Base-by-base conservation (phyloP, 306 rosid genomes). In the Inga oerstediana region DNA sequence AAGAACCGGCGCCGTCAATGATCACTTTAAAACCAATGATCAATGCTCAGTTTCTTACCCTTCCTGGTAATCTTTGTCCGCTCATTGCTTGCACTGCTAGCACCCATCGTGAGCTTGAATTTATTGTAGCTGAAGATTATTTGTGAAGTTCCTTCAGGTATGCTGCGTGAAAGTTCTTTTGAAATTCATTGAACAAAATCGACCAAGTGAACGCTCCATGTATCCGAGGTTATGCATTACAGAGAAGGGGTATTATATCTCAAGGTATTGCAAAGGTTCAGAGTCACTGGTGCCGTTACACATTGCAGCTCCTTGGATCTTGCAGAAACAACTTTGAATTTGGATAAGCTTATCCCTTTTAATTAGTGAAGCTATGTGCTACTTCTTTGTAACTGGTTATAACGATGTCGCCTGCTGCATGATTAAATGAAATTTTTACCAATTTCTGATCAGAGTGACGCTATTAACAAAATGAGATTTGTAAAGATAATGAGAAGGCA, bases 141-240 rank as follows among this genome's bases (percentile, higher is more conserved):
- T 67, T 70, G 51, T 67, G 61, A 82, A 68, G 45, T 67, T 83
- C 74, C 83, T 82, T 56, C 59, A 32, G 17, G 72, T 75, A 58
- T 75, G 78, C 35, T 75, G 78, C 78, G 7, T 56, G 84, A 30
- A 79, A 44, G 5, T 58, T 51, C 19, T 80, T 20, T 20, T 59
- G 37, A 68, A 80, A 48, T 70, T 59, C 76, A 9, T 80, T 32
- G 34, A 73, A 32, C 34, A 32, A 32, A 32, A 32, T 32, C 34
- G 34, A 32, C 34, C 34, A 32, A 32, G 34, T 32, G 34, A 32
- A 81, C 74, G 72, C 75, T 48, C 68, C 20, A 52, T 49, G 48
- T 34, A 77, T 65, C 56, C 58, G 22, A 58, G 49, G 62, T 81
- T 69, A 17, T 49, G 54, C 43, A n/a, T 51, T 82, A 61, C 75